Evolutionary conservation across 225 moss, liverwort and hornwort species (phyloP).

Genomic region (Neckera pumila): DNA sequence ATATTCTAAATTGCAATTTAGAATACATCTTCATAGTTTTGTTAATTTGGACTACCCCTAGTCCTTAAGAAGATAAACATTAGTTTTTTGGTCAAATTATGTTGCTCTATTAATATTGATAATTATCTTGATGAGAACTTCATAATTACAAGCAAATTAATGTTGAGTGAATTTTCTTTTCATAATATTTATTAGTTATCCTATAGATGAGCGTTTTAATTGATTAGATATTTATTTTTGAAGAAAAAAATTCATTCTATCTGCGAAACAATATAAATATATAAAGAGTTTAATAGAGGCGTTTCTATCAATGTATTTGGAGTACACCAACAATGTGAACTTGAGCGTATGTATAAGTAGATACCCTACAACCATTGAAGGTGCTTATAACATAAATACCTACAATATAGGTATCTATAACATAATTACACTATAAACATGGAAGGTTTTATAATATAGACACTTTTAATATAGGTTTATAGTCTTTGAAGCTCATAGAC

Average conservation of each 20-base stretch:
- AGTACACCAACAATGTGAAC: no score
- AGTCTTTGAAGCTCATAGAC: no score
- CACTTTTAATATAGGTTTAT: no score
- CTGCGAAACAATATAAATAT: background rate
- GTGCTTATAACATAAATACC: no score
- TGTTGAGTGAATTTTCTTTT: background rate
- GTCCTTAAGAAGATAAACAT: rapidly evolving
- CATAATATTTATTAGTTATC: background rate
- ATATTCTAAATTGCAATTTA: background rate
- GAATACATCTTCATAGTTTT: background rate
- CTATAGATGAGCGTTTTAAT: background rate
- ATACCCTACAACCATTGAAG: no score
- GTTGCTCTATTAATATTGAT: background rate
- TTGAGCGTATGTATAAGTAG: no score
- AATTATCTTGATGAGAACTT: background rate
- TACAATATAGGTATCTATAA: no score
- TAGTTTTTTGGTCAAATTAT: background rate
- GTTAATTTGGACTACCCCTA: rapidly evolving
- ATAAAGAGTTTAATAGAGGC: background rate
- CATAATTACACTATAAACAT: no score
- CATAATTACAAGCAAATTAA: background rate
- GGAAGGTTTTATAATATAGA: no score
- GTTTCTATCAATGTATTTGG: background rate
- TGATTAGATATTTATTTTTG: no score
- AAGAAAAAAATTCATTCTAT: background rate